Conservation (phyloP, 2,329 filamentous ascomycete genomes). For the Arthrobotrys iridis region DNA sequence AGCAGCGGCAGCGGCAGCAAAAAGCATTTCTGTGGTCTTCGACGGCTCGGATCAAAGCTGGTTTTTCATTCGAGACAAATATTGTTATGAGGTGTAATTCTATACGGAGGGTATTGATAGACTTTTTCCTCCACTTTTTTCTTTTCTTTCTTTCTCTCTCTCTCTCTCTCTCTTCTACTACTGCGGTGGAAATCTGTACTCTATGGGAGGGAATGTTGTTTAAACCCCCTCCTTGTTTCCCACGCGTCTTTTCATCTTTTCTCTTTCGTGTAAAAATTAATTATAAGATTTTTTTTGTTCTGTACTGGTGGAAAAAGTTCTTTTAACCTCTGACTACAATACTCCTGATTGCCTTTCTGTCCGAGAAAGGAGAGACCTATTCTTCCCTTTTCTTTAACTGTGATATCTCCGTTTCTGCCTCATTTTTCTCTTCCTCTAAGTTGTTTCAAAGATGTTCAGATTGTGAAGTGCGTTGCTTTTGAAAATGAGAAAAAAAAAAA, state of each 20-base stretch:
- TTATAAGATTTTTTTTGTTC: slow-evolving; percentile 26
- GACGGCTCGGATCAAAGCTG: slow-evolving; percentile 29
- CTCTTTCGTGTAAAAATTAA: slow-evolving; percentile 40
- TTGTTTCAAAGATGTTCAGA: background rate
- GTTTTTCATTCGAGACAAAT: slow-evolving; percentile 39
- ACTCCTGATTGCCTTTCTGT: background rate
- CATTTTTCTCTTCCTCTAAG: background rate
- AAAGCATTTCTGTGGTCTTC: slow-evolving; percentile 25
- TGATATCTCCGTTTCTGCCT: background rate
- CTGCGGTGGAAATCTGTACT: slow-evolving; percentile 35
- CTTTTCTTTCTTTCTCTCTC: background rate
- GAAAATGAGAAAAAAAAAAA: slow-evolving; percentile 1
- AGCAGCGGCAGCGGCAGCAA: background rate
- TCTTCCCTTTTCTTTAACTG: background rate
- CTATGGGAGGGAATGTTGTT: slow-evolving; percentile 2
- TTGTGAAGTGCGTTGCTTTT: background rate
- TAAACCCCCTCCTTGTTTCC: background rate
- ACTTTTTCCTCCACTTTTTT: slow-evolving; percentile 37
- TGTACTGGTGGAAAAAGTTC: slow-evolving; percentile 21
- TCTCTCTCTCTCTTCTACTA: background rate
- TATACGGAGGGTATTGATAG: slow-evolving; percentile 40
- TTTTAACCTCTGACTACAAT: slow-evolving; percentile 9
- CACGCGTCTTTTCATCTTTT: background rate
- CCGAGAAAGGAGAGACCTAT: slow-evolving; percentile 4
- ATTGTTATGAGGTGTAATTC: slow-evolving; percentile 43